These are phyloP conservation scores for Alternaria burnsii DNA, from an alignment of 2,329 filamentous ascomycete genomes.

Conservation along the genomic window DNA sequence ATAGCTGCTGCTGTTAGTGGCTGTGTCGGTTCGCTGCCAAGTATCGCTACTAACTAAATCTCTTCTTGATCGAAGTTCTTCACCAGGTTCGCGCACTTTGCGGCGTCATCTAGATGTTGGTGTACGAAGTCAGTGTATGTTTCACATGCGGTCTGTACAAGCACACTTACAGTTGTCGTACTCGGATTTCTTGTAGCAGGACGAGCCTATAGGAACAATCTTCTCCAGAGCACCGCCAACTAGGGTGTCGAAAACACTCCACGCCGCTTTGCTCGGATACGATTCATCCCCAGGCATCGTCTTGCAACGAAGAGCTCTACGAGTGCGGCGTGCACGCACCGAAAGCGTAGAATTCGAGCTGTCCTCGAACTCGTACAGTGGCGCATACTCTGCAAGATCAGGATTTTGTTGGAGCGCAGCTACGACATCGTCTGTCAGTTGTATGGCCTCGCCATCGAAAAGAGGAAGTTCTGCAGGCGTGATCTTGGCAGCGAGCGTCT, in stretches of 20 bases:
- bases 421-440: constrained; percentile 39
- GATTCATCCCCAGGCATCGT: constrained; percentile 39
- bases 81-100: constrained; percentile 33
- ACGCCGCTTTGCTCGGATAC: constrained; percentile 32
- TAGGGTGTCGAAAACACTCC: constrained; percentile 33
- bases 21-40: background rate
- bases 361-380: constrained; percentile 50
- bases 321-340: constrained; percentile 18
- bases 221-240: constrained; percentile 37
- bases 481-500: constrained; percentile 28
- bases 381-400: constrained; percentile 30
- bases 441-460: constrained; percentile 32
- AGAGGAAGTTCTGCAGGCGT: constrained; percentile 33
- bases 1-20: constrained; percentile 22
- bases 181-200: constrained; percentile 38
- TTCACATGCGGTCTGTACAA: no score
- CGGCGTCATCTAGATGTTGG: constrained; percentile 22
- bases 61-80: constrained; percentile 27
- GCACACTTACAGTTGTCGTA: constrained; percentile 31
- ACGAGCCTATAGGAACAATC: constrained; percentile 38
- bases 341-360: constrained; percentile 19
- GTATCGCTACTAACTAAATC: constrained; percentile 28
- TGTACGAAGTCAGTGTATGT: no score
- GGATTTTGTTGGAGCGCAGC: constrained; percentile 26
- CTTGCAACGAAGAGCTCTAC: constrained; percentile 33